These are phyloP conservation scores for Pyrenophora graminea DNA, from an alignment of 2,329 filamentous ascomycete genomes.

Conservation along the genomic window DNA sequence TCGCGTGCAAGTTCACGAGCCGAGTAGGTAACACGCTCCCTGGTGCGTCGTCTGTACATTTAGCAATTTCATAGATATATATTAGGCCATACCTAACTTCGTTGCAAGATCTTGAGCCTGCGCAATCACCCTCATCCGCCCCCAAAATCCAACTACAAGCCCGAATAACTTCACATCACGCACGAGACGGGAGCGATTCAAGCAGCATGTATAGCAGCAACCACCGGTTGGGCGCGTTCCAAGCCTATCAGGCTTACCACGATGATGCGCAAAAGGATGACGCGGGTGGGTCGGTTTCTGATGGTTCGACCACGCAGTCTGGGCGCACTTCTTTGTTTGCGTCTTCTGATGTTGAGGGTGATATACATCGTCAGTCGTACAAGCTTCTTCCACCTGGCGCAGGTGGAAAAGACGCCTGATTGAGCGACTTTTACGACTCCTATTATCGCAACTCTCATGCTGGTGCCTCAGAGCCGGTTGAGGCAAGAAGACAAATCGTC, in stretches of 20 bases:
- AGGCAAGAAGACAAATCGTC: constrained; percentile 11
- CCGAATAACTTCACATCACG: constrained; percentile 28
- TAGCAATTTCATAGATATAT: constrained; percentile 32
- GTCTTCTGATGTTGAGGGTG: constrained; percentile 18
- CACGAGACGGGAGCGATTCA: constrained; percentile 37
- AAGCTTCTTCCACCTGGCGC: constrained; percentile 23
- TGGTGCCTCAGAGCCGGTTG: constrained; percentile 10
- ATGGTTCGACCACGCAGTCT: constrained; percentile 23
- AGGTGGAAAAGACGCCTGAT: constrained; percentile 27
- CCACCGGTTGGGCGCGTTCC: constrained; percentile 27
- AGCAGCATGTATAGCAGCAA: constrained; percentile 42
- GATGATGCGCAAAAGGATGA: constrained; percentile 6
- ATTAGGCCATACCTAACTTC: constrained; percentile 32
- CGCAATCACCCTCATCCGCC: constrained; percentile 18
- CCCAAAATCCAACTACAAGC: constrained; percentile 14
- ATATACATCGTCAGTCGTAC: constrained; percentile 19
- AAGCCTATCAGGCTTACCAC: constrained; percentile 23
- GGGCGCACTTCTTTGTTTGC: constrained; percentile 25
- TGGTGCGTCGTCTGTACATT: constrained; percentile 32
- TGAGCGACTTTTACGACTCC: constrained; percentile 48
- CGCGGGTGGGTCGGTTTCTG: constrained; percentile 19
- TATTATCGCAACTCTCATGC: constrained; percentile 44
- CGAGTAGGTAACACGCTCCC: constrained; percentile 40
- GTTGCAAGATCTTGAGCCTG: constrained; percentile 25
- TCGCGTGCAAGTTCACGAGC: constrained; percentile 25